These are phyloP conservation scores for Phyllachora maydis DNA, from an alignment of 2,329 filamentous ascomycete genomes.

Conservation along the genomic window DNA sequence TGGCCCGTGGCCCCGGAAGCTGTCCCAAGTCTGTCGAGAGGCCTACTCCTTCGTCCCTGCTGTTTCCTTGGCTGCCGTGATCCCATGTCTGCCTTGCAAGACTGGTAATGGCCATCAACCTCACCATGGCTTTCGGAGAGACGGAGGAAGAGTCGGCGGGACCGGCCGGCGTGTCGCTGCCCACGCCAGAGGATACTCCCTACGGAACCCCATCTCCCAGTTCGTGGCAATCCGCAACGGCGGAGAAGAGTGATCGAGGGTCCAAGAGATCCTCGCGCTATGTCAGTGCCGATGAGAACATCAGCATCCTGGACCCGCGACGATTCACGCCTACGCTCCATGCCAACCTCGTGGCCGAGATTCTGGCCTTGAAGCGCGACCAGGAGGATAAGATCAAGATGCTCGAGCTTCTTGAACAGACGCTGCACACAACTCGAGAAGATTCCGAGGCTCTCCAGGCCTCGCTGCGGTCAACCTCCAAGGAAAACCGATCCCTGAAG, in stretches of 20 bases:
- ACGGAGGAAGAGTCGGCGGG: constrained; percentile 40
- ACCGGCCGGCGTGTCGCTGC: constrained; percentile 36
- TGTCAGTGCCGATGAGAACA: constrained; percentile 41
- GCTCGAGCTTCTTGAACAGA: constrained; percentile 68
- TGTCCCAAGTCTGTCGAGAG: too few relatives aligned
- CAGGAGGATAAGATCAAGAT: constrained; percentile 75
- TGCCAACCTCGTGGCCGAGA: constrained; percentile 86
- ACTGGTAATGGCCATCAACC: too few relatives aligned
- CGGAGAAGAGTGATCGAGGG: constrained; percentile 19
- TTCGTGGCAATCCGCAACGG: constrained; percentile 37
- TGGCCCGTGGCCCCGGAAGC: too few relatives aligned
- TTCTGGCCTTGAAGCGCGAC: constrained; percentile 67
- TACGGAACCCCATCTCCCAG: constrained; percentile 50
- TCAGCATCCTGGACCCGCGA: constrained; percentile 65
- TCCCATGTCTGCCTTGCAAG: too few relatives aligned
- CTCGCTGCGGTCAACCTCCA: constrained; percentile 39
- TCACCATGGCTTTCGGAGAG: constrained; percentile 34
- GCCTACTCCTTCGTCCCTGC: too few relatives aligned
- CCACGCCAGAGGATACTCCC: constrained; percentile 51
- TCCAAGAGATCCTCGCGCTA: constrained; percentile 35
- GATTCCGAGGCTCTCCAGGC: constrained; percentile 55
- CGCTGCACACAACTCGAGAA: constrained; percentile 45
- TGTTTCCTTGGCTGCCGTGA: too few relatives aligned
- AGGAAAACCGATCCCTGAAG: constrained; percentile 64
- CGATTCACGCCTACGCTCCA: constrained; percentile 91